Conservation (phyloP, 352 stramenopile species). For the Phytophthora idaei region DNA sequence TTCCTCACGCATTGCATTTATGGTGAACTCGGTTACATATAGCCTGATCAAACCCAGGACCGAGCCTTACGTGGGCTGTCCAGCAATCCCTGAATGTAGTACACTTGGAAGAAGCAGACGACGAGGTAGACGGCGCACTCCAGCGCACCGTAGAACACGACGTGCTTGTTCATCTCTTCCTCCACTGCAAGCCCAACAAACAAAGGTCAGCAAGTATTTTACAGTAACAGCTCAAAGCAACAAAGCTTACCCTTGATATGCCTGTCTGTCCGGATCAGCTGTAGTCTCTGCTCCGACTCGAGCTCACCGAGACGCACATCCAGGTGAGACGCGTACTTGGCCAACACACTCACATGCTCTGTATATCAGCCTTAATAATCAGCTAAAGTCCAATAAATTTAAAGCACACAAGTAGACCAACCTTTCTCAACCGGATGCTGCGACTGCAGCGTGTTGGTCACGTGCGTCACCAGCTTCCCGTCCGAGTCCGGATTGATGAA, state of each 20-base stretch:
- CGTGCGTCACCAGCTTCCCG: conserved; percentile 80
- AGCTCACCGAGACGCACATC: conserved; percentile 81
- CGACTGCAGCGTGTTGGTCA: conserved; percentile 80
- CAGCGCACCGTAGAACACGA: conserved; percentile 73
- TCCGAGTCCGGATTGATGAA: conserved; percentile 78
- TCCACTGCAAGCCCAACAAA: conserved; percentile 51
- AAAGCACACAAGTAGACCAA: conserved; percentile 12
- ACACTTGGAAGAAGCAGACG: conserved; percentile 73
- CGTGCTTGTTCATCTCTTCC: conserved; percentile 78
- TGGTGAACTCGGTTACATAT: background rate
- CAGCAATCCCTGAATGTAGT: conserved; percentile 81
- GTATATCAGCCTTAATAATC: background rate
- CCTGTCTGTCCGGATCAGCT: conserved; percentile 76
- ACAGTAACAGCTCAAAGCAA: background rate
- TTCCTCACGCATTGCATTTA: conserved; percentile 18
- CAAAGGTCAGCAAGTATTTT: conserved; percentile 1
- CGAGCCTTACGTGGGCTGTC: conserved; percentile 55
- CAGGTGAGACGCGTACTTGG: conserved; percentile 83
- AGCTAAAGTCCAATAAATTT: background rate
- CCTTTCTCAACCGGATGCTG: conserved; percentile 82
- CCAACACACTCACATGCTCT: conserved; percentile 83
- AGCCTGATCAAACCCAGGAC: conserved; percentile 40
- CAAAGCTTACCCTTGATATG: conserved; percentile 65
- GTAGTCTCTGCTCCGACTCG: conserved; percentile 78
- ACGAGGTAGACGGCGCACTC: conserved; percentile 77